Base-by-base conservation (phyloP, 495 filamentous ascomycete species). In the Annulohypoxylon maeteangense region DNA sequence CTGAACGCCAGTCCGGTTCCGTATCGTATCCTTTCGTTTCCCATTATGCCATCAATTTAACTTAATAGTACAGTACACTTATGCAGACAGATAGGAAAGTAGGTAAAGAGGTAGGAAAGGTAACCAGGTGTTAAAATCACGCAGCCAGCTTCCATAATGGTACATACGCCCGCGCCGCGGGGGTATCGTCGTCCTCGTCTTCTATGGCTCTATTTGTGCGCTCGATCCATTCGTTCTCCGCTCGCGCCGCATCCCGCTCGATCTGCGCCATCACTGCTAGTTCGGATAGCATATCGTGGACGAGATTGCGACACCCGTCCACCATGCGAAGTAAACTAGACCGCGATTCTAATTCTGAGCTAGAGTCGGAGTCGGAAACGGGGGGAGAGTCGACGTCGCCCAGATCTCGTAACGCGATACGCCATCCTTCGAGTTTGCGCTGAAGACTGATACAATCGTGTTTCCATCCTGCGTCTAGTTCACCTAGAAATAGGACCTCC, bases 141-240 rank as follows among this genome's bases (percentile, higher is more conserved):
- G 59, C 48, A 5, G 74, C 70, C 32, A 66, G n/a, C 63, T 77
- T 77, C 75, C 75, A 77, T 14, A 74, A 70, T 34, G 69, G 73
- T 22, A 75, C 70, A 16, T 75, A 74, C 34, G 66, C 59, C 31
- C 56, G 58, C 31, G 47, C 69, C 12, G 34, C 67, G 45, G 65
- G 69, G 38, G 63, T 66, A 56, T 71, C 67, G 55, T 74, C 67
- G 38, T 71, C 77, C 10, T 75, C 71, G 18, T 73, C 76, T 23
- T 79, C 65, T 63, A 77, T 59, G n/a, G 64, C 72, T 51, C 67
- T 66, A 50, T 85, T 86, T 78, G 85, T 82, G 48, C 47, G 62
- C 65, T 73, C 77, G 53, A 87, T 83, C 86, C 86, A 88, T 22
- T 69, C 71, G 31, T 76, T 76, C 74, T 88, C 86, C 18, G 76